Percentiles rank a stretch among this genome's conserved stretches.
phyloP scores from a whole-genome alignment of 352 stramenopile genomes.

The Stramenopiles sp. region DNA sequence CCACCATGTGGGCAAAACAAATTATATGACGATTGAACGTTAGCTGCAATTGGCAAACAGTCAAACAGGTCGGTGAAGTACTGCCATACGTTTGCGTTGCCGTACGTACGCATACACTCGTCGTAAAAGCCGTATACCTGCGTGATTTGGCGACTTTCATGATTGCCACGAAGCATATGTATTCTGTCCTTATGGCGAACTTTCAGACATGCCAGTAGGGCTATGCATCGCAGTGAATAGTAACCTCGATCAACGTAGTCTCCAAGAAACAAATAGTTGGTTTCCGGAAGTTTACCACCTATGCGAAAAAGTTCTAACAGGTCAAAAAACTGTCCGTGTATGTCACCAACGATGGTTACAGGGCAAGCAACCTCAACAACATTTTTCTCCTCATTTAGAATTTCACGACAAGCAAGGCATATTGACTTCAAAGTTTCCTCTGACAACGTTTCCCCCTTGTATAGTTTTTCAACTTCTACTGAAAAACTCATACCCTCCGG shows the following conservation, averaged over 20 bases:
- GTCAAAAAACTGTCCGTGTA: conserved; percentile 93
- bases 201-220: conserved; percentile 54
- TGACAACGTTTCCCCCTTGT: conserved; percentile 44
- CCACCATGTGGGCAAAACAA: conserved; percentile 68
- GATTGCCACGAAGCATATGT: conserved; percentile 81
- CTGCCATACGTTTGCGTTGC: conserved; percentile 64
- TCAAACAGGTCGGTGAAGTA: conserved; percentile 69
- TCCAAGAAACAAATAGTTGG: conserved; percentile 84
- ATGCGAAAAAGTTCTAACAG: conserved; percentile 75
- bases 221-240: conserved; percentile 71
- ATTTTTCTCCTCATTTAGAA: conserved; percentile 52
- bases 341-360: conserved; percentile 69
- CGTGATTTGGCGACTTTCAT: conserved; percentile 64
- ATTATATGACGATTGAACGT: conserved; percentile 47
- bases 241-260: conserved; percentile 89
- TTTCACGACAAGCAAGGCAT: conserved; percentile 66
- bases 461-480: conserved; percentile 10
- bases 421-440: conserved; percentile 64
- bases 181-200: conserved; percentile 69
- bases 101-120: conserved; percentile 49
- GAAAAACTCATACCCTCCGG: neutral
- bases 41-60: conserved; percentile 56
- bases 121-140: conserved; percentile 52
- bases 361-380: conserved; percentile 55
- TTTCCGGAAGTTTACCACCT: conserved; percentile 53